phyloP scores from a whole-genome alignment of 352 stramenopile species.

The Globisporangium polare region DNA sequence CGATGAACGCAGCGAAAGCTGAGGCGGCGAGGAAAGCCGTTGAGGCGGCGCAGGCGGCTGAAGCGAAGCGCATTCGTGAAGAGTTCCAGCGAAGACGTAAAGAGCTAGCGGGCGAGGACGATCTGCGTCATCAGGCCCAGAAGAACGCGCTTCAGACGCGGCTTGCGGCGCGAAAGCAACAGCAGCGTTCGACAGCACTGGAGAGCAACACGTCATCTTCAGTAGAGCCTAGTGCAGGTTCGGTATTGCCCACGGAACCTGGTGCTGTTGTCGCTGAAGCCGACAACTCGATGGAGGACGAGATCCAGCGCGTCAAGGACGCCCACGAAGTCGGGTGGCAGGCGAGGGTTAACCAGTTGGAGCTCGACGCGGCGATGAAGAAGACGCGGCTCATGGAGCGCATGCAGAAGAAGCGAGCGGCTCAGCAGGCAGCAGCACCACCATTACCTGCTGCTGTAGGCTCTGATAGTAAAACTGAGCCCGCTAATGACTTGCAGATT shows the following conservation, averaged over 20 bases:
- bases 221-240: too few species aligned
- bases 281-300: constrained; percentile 11
- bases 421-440: background rate
- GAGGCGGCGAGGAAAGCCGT: constrained; percentile 9
- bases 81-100: background rate
- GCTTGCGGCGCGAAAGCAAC: background rate
- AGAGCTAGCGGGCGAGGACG: background rate
- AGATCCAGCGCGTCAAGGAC: constrained; percentile 29
- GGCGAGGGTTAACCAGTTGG: constrained; percentile 24
- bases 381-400: constrained; percentile 30
- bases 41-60: constrained; percentile 1
- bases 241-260: too few species aligned
- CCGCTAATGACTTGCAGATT: constrained; percentile 2
- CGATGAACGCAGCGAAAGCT: background rate
- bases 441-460: too few species aligned
- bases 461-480: background rate
- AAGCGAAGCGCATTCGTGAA: constrained; percentile 1
- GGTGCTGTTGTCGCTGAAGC: too few species aligned
- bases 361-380: constrained; percentile 24
- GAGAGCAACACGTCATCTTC: background rate
- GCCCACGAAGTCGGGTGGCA: constrained; percentile 26
- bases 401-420: constrained; percentile 25
- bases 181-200: background rate
- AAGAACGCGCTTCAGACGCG: background rate
- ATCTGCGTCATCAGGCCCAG: background rate